Base-by-base conservation (phyloP, 257 asterid genomes). In the Haberlea rhodopensis region DNA sequence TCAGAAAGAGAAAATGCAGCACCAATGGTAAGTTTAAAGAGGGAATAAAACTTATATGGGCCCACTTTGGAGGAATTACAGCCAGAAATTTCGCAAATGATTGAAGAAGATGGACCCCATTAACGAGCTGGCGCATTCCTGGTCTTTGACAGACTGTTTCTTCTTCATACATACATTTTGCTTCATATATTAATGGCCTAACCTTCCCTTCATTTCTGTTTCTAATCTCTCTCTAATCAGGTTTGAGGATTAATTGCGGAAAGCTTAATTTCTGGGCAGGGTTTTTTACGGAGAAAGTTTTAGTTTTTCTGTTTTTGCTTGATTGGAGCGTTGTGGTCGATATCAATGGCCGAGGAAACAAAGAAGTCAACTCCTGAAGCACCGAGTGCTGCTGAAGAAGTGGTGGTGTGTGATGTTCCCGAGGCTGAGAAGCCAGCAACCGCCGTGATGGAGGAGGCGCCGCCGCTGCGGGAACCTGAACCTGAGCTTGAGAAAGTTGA, bases 271-370 rank as follows among this genome's bases (percentile, higher is more conserved):
- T 32, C 40, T 32, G 10, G 40, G 13, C 40, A 8, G 3, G 10
- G 13, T 32, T 32, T 32, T 32, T 32, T 2, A 0, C 13, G 10
- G 40, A 3, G 1, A 32, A 32, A 32, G 40, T 1, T 32, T 32
- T 1, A 1, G 13, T 32, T 32, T 31, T 32, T 32, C 13, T 32
- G 3, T 29, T 29, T 29, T 29, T 29, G 34, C 34, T 29, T 29
- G 34, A 0, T 29, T 6, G 34, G 34, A 29, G 34, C 2, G 34
- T n/a, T 6, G 43, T 37, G 46, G 3, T 37, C 4, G 46, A 37
- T 37, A 19, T 67, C n/a, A 58, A 85, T 85, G 92, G 89, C 87
- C n/a, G 77, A 66, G 69, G 87, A 80, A 71, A 79, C 81, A 15
- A 79, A 78, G 74, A 73, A 70, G 3, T 18, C 79, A 25, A 43